Base-by-base conservation (phyloP, 2,329 filamentous ascomycete species). In the Beauveria rudraprayagi region DNA sequence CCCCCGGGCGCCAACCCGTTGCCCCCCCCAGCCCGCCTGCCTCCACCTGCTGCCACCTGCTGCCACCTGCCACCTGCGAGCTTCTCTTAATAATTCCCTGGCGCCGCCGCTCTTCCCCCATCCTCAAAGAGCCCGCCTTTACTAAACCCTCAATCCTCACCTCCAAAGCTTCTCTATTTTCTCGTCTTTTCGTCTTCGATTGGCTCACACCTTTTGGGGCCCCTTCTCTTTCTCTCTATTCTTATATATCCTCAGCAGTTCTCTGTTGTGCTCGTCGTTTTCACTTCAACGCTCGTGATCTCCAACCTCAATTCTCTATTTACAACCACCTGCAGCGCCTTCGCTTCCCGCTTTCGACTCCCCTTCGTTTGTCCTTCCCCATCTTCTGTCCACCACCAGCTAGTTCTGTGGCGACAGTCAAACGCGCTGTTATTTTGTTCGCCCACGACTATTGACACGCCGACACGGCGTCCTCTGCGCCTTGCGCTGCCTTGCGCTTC, bases 391-490 rank as follows among this genome's bases (percentile, higher is more conserved):
- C 60, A 62, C 41, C 61, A 56, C 58, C 56, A 60, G 55, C 59
- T 62, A 61, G 46, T 55, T 54, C 57, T 63, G 61, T 63, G 61
- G 61, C 61, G 61, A 61, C 61, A 63, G 61, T 57, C 57, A 63
- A 63, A 63, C 61, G 61, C 61, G 3, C 61, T 63, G 47, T 62
- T 63, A 63, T 67, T 67, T 67, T 67, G 66, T 66, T 61, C 50
- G 65, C 61, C 54, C 61, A 61, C 57, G 61, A 61, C 62, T 61
- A 52, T 62, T 22, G 14, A 55, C 22, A 61, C 61, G 61, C 61
- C 66, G 62, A 62, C 61, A 58, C 65, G 66, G 66, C 65, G 66
- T 66, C 61, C 59, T 63, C 61, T 34, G 60, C 65, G 65, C 65
- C 57, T 63, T 63, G 65, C 63, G 61, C 61, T 56, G 34, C 58